Conservation (phyloP, 1,284 basidiomycete species). For the Kwoniella shivajii region DNA sequence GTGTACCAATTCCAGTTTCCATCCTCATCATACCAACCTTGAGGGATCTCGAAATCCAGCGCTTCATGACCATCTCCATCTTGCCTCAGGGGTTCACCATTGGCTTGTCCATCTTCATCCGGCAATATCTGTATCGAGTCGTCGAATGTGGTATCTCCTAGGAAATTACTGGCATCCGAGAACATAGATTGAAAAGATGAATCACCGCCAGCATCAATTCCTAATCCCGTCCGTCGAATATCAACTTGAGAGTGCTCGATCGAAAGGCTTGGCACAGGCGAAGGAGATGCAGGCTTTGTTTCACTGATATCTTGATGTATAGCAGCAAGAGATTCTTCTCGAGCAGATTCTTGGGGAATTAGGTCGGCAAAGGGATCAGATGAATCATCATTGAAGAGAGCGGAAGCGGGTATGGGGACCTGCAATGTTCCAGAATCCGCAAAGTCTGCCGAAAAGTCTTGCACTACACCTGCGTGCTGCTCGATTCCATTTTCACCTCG, state of each 20-base stretch:
- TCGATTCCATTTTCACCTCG: too few relatives aligned
- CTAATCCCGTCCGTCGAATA: slow-evolving; percentile 7
- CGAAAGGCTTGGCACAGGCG: slow-evolving; percentile 19
- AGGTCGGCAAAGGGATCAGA: slow-evolving; percentile 9
- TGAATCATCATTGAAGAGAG: slow-evolving; percentile 16
- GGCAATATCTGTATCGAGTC: slow-evolving; percentile 27
- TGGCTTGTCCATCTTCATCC: background rate
- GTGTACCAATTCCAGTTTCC: slow-evolving; percentile 50
- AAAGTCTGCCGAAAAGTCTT: background rate
- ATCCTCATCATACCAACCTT: slow-evolving; percentile 50
- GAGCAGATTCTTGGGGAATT: slow-evolving; percentile 1
- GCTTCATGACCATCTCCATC: slow-evolving; percentile 21
- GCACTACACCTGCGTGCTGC: too few relatives aligned
- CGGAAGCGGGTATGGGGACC: slow-evolving; percentile 9
- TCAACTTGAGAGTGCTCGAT: slow-evolving; percentile 21
- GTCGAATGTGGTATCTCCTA: slow-evolving; percentile 43
- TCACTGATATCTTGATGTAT: background rate
- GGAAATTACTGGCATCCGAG: slow-evolving; percentile 35
- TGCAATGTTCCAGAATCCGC: background rate
- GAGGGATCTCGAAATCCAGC: slow-evolving; percentile 39
- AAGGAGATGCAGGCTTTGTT: slow-evolving; percentile 11
- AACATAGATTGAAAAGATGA: slow-evolving; percentile 34
- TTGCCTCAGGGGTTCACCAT: background rate
- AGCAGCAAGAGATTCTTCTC: background rate
- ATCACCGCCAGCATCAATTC: slow-evolving; percentile 19